These are phyloP conservation scores for Hordeum pubiflorum DNA, from an alignment of 202 grass and related monocot species.

Conservation along the genomic window DNA sequence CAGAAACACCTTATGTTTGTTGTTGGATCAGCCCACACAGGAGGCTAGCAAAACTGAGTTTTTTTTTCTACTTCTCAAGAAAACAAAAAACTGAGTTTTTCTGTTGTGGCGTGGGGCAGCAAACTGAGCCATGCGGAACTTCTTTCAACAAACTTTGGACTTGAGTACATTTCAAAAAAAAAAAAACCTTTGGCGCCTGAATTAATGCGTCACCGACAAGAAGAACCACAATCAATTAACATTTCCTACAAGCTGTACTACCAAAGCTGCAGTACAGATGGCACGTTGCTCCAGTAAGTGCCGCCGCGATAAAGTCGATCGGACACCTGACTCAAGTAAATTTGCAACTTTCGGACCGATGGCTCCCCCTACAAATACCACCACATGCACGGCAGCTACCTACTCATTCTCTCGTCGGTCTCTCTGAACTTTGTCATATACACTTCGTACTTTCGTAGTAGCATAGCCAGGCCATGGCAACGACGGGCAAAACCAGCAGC, in stretches of 20 bases:
- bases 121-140: too few species aligned
- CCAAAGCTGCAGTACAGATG: background rate
- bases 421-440: background rate
- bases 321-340: background rate
- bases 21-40: background rate
- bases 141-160: too few species aligned
- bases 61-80: too few species aligned
- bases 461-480: background rate
- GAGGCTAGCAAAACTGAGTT: background rate
- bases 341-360: background rate
- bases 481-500: background rate
- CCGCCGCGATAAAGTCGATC: background rate
- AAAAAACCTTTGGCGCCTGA: background rate
- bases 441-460: background rate
- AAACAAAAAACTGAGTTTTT: too few species aligned
- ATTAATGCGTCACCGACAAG: background rate
- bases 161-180: background rate
- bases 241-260: background rate
- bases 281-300: background rate
- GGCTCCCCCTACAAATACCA: background rate
- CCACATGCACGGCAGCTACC: background rate
- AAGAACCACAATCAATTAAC: background rate
- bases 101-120: too few species aligned
- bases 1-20: too few species aligned
- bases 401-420: background rate